Evolutionary conservation across 257 asterid genomes (phyloP).

Genomic region (Scutellaria barbata): DNA sequence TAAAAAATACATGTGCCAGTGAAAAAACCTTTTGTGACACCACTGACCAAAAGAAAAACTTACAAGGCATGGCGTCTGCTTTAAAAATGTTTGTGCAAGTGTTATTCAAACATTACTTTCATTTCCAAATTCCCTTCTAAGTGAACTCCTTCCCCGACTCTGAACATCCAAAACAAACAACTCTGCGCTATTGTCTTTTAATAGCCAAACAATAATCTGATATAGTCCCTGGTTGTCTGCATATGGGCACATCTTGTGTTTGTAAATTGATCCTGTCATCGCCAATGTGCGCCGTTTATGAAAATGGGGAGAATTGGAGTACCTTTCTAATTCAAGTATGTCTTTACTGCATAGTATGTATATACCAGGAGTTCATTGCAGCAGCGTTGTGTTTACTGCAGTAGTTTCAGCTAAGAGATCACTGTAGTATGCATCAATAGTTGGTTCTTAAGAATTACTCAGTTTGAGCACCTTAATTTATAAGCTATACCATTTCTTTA

Average conservation of each 20-base stretch:
- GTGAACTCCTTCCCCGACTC: not conserved
- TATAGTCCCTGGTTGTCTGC: not conserved
- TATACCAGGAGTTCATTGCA: not conserved
- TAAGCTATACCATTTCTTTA: slow-evolving; percentile 35
- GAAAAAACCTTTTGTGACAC: not conserved
- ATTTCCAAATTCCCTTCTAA: not conserved
- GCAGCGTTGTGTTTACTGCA: not conserved
- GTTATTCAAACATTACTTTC: not conserved
- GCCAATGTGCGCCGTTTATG: not conserved
- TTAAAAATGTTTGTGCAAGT: too few relatives aligned
- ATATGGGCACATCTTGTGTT: slow-evolving; percentile 13
- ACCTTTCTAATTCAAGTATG: not conserved
- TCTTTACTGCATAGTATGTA: not conserved
- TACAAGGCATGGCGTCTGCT: not conserved
- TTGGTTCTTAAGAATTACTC: slow-evolving; percentile 21
- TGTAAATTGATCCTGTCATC: not conserved
- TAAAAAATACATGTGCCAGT: not conserved
- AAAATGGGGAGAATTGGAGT: not conserved
- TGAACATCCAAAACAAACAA: not conserved
- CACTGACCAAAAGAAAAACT: slow-evolving; percentile 2
- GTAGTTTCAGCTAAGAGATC: slow-evolving; percentile 1
- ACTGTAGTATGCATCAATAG: not conserved
- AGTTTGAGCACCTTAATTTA: slow-evolving; percentile 29
- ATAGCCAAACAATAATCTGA: not conserved
- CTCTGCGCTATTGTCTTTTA: not conserved